A percentile compares a stretch with the other conserved stretches of the same genome.
phyloP scores from a whole-genome alignment of 495 filamentous ascomycete genomes.

The Penicillium psychrofluorescens region DNA sequence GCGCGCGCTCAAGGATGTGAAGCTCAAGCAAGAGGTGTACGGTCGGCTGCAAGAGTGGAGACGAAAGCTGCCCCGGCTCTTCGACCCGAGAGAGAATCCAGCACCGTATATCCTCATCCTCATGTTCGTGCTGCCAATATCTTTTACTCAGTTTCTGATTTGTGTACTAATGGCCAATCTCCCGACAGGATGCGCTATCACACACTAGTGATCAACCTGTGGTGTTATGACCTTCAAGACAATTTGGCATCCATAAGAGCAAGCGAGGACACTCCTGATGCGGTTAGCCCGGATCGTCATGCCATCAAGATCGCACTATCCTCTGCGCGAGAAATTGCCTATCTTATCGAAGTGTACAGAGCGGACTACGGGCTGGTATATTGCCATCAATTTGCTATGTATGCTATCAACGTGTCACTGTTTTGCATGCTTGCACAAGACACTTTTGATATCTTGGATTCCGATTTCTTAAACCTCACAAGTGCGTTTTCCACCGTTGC shows the following conservation, averaged over 20 bases:
- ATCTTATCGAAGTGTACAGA: slow-evolving; percentile 9
- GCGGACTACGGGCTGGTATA: slow-evolving; percentile 19
- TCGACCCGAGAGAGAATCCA: slow-evolving; percentile 6
- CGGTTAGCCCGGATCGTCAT: neutral
- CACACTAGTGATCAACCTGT: slow-evolving; percentile 21
- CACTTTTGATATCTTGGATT: slow-evolving; percentile 18
- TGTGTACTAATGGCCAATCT: neutral
- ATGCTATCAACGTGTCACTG: slow-evolving; percentile 23
- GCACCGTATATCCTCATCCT: slow-evolving; percentile 25
- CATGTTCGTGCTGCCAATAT: slow-evolving; percentile 7
- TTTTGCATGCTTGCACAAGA: slow-evolving; percentile 20
- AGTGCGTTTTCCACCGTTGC: slow-evolving; percentile 17
- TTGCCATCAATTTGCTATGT: slow-evolving; percentile 25
- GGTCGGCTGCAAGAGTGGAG: slow-evolving; percentile 16
- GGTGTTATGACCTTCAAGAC: slow-evolving; percentile 10
- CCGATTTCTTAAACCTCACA: slow-evolving; percentile 19
- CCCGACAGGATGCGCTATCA: slow-evolving; percentile 24
- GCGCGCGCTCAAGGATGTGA: slow-evolving; percentile 1
- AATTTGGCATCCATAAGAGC: neutral
- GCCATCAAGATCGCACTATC: slow-evolving; percentile 7
- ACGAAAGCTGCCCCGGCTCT: slow-evolving; percentile 6
- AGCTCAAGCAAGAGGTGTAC: slow-evolving; percentile 15
- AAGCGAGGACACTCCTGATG: neutral
- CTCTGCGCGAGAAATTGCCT: slow-evolving; percentile 18
- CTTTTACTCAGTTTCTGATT: neutral